Evolutionary conservation across 805 yeast genomes (phyloP).

Genomic region (Limtongozyma cylindracea): DNA sequence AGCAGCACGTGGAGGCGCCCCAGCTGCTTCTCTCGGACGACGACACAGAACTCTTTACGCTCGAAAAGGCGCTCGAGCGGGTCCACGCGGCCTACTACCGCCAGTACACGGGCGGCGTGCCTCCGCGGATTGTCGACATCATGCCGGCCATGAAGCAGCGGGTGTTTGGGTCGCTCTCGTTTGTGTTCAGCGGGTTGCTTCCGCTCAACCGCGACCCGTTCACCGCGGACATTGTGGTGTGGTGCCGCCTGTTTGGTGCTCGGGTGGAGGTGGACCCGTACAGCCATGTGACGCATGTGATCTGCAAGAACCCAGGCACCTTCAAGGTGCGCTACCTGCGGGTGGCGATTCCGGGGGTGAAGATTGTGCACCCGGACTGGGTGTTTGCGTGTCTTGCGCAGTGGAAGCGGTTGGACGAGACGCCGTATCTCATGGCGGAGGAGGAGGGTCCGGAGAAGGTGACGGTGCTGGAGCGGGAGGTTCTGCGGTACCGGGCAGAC

Average conservation of each 20-base stretch:
- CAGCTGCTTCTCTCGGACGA: constrained; percentile 47
- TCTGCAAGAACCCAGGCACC: constrained; percentile 56
- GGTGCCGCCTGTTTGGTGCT: constrained; percentile 90
- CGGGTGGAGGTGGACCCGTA: constrained; percentile 46
- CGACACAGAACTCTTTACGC: constrained; percentile 45
- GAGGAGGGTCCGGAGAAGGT: no score
- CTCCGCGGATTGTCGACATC: constrained; percentile 42
- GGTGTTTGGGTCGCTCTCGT: constrained; percentile 41
- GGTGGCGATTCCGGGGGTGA: constrained; percentile 28
- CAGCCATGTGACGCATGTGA: constrained; percentile 61
- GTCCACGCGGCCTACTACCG: constrained; percentile 47
- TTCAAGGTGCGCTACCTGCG: constrained; percentile 66
- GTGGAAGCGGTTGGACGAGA: constrained; percentile 52
- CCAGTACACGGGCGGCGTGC: constrained; percentile 1
- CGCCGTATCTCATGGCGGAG: constrained; percentile 26
- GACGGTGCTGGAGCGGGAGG: no score
- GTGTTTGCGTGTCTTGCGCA: constrained; percentile 58
- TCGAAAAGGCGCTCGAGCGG: constrained; percentile 32
- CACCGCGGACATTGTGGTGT: constrained; percentile 65
- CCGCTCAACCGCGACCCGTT: constrained; percentile 59
- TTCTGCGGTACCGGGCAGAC: no score
- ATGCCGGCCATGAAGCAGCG: constrained; percentile 49
- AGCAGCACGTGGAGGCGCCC: constrained; percentile 9
- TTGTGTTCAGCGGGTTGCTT: constrained; percentile 72
- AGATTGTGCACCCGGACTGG: constrained; percentile 87